Base-by-base conservation (phyloP, 148 eudicot genomes). In the Silene latifolia region DNA sequence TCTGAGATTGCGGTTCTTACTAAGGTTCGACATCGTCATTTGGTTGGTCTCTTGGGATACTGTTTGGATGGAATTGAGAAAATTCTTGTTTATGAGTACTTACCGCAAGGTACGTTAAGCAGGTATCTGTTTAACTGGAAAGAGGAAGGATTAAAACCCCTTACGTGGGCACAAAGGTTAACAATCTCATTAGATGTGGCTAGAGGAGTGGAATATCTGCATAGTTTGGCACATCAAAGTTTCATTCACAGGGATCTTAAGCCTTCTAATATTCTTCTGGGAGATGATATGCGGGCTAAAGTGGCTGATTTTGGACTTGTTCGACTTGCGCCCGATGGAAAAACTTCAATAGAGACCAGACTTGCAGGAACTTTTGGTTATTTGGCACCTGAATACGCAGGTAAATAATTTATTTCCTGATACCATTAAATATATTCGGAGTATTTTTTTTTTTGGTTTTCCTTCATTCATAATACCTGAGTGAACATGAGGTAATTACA, bases 241-340 rank as follows among this genome's bases (percentile, higher is more conserved):
- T 91, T 89, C 74, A 89, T 91, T 77, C 97, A 91, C 74, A 83
- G 97, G 74, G 97, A 91, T 80, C 91, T 91, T 54, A 91, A 91
- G 68, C 93, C 97, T 5, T 83, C 93, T 4, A 91, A 91, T 62
- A 91, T 91, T 71, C 93, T 91, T 14, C 75, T 91, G 24, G 91
- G 91, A 65, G 91, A 91, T 72, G 97, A 87, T 80, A 68, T 91
- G 89, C 83, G 85, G 25, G 93, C 93, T 23, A 91, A 91, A 80
- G 93, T 91, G 67, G 87, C 97, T n/a, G 97, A 91, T 77, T 91
- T 91, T 71, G 97, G 93, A 71, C 90, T 91, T 51, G 97, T 91
- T 69, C 93, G 97, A 8, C 90, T 87, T 78, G 97, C 90, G 53
- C 97, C 97, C 0, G 89, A 85, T 74, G 91, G 87, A 27, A 85